A percentile compares a stretch with the other conserved stretches of the same genome.
phyloP scores from a whole-genome alignment of 352 stramenopile species.

The Pythium dissotocum region DNA sequence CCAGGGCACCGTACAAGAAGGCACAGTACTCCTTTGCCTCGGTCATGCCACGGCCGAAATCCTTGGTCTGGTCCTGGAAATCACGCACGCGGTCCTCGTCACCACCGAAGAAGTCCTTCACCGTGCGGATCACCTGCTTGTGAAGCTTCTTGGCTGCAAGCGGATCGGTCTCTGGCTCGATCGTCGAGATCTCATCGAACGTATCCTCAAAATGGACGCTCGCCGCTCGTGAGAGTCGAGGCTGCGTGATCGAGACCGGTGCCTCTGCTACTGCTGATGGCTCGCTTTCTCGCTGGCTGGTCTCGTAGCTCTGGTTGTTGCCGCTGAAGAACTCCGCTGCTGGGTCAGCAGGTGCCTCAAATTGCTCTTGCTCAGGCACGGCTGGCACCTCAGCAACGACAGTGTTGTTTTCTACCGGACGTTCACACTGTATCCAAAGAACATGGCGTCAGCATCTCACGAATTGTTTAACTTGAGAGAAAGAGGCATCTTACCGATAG shows the following conservation, averaged over 20 bases:
- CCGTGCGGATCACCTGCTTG: constrained; percentile 66
- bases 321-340: neutral
- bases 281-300: neutral
- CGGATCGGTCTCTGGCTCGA: constrained; percentile 54
- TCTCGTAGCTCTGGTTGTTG: neutral
- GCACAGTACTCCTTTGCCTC: constrained; percentile 76
- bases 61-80: constrained; percentile 78
- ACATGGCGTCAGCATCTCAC: neutral
- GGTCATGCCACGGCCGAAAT: constrained; percentile 71
- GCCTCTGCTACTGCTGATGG: neutral
- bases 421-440: constrained; percentile 12
- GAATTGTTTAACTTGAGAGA: no score
- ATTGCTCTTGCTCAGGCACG: neutral
- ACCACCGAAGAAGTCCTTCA: constrained; percentile 56
- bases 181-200: constrained; percentile 53
- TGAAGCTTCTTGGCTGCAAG: constrained; percentile 70
- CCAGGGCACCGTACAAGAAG: constrained; percentile 69
- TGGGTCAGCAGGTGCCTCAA: neutral
- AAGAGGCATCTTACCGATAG: constrained; percentile 43
- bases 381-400: neutral
- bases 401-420: constrained; percentile 11
- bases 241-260: constrained; percentile 6
- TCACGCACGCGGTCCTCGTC: constrained; percentile 77
- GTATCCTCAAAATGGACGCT: constrained; percentile 45
- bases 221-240: constrained; percentile 5